Conservation (phyloP, 768 basidiomycete genomes). For the Leccinum subtestaceum region DNA sequence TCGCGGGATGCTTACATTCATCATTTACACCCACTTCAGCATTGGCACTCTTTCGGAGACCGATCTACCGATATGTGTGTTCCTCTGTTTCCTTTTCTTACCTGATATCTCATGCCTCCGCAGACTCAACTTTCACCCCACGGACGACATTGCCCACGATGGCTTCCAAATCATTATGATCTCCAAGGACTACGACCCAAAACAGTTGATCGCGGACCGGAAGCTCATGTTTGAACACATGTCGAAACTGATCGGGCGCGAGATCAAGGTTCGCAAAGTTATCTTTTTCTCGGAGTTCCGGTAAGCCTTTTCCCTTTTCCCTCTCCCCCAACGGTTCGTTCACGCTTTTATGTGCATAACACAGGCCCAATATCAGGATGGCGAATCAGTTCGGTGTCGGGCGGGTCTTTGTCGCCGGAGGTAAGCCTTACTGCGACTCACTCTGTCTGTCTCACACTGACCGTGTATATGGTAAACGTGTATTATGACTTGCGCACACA, state of each 20-base stretch:
- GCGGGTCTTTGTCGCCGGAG: constrained; percentile 49
- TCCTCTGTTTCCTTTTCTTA: background rate
- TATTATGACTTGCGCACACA: constrained; percentile 14
- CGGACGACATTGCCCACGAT: constrained; percentile 20
- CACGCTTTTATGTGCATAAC: background rate
- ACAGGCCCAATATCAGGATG: constrained; percentile 49
- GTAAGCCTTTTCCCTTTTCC: constrained; percentile 13
- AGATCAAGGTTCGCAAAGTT: constrained; percentile 33
- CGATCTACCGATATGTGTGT: constrained; percentile 7
- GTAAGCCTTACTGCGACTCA: constrained; percentile 17
- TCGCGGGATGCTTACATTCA: background rate
- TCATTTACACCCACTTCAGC: constrained; percentile 8
- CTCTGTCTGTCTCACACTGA: background rate
- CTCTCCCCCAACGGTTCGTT: background rate
- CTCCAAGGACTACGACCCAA: constrained; percentile 8
- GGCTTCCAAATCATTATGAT: constrained; percentile 19
- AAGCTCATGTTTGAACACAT: constrained; percentile 32
- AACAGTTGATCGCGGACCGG: constrained; percentile 16
- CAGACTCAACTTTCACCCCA: constrained; percentile 13
- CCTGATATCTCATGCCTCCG: background rate
- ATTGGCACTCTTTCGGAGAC: constrained; percentile 24
- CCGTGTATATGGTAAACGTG: background rate
- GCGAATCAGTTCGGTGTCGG: constrained; percentile 40
- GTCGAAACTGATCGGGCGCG: constrained; percentile 24
- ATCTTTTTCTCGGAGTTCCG: constrained; percentile 27